Evolutionary conservation across 345 rosid genomes (phyloP).

Genomic region (Hibiscus mutabilis): DNA sequence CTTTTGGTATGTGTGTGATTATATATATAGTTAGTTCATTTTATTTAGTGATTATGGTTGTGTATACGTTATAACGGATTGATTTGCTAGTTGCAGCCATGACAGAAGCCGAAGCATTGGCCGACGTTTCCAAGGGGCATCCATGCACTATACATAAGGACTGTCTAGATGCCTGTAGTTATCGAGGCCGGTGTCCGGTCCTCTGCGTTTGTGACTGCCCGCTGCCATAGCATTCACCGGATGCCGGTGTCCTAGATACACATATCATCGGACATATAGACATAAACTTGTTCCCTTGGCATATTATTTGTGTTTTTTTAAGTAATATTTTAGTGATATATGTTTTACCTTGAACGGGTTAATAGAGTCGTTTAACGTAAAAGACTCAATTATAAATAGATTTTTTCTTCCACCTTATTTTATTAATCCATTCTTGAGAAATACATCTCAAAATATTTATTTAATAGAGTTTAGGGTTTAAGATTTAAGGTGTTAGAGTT

Average conservation of each 20-base stretch:
- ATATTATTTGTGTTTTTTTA: background rate
- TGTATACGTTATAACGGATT: background rate
- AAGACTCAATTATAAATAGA: no score
- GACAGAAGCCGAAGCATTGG: background rate
- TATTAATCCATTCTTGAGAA: no score
- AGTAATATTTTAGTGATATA: background rate
- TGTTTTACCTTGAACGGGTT: background rate
- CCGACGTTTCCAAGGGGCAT: background rate
- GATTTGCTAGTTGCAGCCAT: background rate
- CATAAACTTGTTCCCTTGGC: background rate
- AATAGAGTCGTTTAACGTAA: background rate
- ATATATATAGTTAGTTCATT: background rate
- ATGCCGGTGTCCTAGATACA: no score
- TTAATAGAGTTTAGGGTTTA: no score
- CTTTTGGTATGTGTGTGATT: background rate
- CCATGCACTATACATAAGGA: constrained; percentile 6
- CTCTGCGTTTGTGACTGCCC: constrained; percentile 13
- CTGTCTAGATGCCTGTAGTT: constrained; percentile 9
- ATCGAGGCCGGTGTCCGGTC: constrained; percentile 5
- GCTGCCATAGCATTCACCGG: background rate
- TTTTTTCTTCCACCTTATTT: no score
- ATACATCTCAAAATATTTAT: no score
- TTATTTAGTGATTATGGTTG: background rate
- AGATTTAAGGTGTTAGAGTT: no score
- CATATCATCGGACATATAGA: no score